These are phyloP conservation scores for Aspergillus latus DNA, from an alignment of 2,329 filamentous ascomycete genomes.

Conservation along the genomic window DNA sequence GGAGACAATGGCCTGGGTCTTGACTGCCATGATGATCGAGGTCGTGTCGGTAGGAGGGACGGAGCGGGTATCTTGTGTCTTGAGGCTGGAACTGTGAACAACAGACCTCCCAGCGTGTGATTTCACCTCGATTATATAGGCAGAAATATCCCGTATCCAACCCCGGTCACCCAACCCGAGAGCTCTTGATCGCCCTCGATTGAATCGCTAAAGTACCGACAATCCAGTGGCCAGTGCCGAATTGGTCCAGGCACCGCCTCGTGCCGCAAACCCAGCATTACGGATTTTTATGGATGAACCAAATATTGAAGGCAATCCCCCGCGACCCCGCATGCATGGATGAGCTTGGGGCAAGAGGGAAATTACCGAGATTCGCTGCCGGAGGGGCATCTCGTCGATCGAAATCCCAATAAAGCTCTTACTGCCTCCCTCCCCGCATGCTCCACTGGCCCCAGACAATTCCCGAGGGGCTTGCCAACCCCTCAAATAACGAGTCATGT, in stretches of 20 bases:
- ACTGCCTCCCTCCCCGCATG: background rate
- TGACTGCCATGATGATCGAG: constrained; percentile 5
- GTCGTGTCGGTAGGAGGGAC: background rate
- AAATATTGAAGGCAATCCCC: background rate
- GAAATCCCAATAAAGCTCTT: too few species aligned
- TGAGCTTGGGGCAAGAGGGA: background rate
- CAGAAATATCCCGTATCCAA: background rate
- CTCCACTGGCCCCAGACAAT: background rate
- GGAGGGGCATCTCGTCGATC: background rate
- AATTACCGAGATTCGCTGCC: background rate
- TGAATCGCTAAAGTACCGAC: background rate
- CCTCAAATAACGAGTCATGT: too few species aligned
- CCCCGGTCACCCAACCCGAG: background rate
- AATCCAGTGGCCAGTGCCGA: background rate
- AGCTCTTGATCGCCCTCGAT: background rate
- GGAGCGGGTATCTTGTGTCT: background rate
- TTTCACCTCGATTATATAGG: background rate
- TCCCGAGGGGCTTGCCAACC: background rate
- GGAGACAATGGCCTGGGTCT: constrained; percentile 7
- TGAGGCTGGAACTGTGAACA: background rate
- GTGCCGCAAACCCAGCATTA: background rate
- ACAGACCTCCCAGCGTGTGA: background rate
- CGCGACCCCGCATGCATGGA: background rate
- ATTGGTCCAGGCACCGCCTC: background rate
- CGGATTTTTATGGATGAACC: background rate